phyloP scores from a whole-genome alignment of 2,329 filamentous ascomycete genomes.

The Nemania abortiva region DNA sequence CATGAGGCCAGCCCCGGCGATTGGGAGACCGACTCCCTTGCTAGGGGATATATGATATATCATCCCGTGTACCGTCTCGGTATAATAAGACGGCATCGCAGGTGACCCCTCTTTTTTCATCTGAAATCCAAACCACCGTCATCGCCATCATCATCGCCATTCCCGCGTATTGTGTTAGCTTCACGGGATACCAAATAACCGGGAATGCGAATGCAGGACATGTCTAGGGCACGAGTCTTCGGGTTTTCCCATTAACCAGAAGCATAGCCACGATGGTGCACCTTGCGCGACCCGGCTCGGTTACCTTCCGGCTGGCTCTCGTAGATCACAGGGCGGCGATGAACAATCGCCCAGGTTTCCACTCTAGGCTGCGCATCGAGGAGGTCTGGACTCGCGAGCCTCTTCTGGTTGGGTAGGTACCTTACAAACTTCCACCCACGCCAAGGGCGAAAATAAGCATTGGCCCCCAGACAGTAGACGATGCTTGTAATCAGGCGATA shows the following conservation, averaged over 20 bases:
- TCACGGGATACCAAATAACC: slow-evolving; percentile 32
- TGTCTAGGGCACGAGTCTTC: slow-evolving; percentile 4
- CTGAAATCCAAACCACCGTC: slow-evolving; percentile 6
- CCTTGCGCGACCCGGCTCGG: slow-evolving; percentile 30
- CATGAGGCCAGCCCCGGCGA: too few species aligned
- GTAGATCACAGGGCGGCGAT: slow-evolving; percentile 25
- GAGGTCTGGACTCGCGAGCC: slow-evolving; percentile 13
- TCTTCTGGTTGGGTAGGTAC: neutral
- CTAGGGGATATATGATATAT: neutral
- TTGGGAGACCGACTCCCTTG: neutral
- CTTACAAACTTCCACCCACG: neutral
- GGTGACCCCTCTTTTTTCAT: neutral
- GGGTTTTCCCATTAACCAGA: slow-evolving; percentile 22
- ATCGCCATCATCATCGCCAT: slow-evolving; percentile 21
- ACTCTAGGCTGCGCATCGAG: slow-evolving; percentile 13
- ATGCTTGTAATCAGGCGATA: slow-evolving; percentile 2
- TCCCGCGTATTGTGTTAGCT: slow-evolving; percentile 10
- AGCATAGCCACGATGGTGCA: slow-evolving; percentile 18
- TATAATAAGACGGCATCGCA: neutral
- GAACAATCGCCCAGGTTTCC: slow-evolving; percentile 4
- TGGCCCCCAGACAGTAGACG: slow-evolving; percentile 1
- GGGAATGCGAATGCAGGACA: slow-evolving; percentile 21
- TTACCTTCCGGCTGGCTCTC: slow-evolving; percentile 25
- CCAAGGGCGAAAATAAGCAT: slow-evolving; percentile 1
- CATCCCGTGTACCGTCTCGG: neutral